A percentile compares a stretch with the other conserved stretches of the same genome.
phyloP scores from a whole-genome alignment of 441 rosid species.

The Brassica balearica region DNA sequence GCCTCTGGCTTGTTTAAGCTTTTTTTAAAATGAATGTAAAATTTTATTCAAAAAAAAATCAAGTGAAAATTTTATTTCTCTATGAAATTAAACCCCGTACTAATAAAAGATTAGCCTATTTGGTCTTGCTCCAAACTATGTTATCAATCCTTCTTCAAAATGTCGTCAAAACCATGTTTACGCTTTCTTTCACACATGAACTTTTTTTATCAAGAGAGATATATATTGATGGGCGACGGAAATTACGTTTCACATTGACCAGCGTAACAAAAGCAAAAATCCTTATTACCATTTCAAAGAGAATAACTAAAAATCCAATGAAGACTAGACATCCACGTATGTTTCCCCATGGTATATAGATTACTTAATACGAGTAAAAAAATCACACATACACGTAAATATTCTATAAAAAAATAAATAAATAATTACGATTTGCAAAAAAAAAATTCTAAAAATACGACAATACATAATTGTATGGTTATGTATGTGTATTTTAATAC shows the following conservation, averaged over 20 bases:
- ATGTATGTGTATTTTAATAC: background rate
- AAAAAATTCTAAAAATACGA: background rate
- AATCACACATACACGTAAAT: background rate
- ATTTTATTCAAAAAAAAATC: too few species aligned
- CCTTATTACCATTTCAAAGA: background rate
- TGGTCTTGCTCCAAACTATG: too few species aligned
- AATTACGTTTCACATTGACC: slow-evolving; percentile 27
- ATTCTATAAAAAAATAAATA: background rate
- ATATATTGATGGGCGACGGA: background rate
- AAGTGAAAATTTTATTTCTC: too few species aligned
- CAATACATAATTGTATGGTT: background rate
- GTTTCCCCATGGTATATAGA: slow-evolving; percentile 7
- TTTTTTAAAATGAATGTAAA: too few species aligned
- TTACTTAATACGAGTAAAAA: background rate
- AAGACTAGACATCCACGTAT: slow-evolving; percentile 17
- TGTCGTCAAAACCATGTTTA: too few species aligned
- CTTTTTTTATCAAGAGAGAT: background rate
- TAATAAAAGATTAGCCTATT: too few species aligned
- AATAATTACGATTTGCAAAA: too few species aligned
- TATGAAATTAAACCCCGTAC: too few species aligned
- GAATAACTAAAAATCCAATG: background rate
- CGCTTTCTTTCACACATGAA: background rate
- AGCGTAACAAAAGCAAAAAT: background rate
- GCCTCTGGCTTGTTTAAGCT: background rate
- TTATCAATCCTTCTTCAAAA: too few species aligned